Evolutionary conservation across 2,329 filamentous ascomycete genomes (phyloP).

Genomic region (Thermoascus crustaceus): DNA sequence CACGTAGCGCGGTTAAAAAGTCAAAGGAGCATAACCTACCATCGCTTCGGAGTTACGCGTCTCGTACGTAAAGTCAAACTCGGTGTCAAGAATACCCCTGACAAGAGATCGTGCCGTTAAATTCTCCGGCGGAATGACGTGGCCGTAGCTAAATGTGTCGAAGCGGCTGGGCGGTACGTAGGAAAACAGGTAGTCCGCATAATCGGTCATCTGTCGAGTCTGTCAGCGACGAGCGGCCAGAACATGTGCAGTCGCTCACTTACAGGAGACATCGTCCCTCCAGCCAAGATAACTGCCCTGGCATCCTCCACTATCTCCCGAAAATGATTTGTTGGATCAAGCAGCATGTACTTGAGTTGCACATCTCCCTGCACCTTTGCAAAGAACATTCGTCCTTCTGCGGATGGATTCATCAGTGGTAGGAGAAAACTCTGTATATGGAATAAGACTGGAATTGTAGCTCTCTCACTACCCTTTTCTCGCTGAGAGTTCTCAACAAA

Average conservation of each 20-base stretch:
- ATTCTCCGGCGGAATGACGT: constrained; percentile 79
- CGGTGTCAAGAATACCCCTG: constrained; percentile 37
- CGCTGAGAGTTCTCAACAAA: constrained; percentile 61
- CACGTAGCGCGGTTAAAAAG: background rate
- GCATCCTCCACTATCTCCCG: constrained; percentile 77
- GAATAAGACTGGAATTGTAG: constrained; percentile 48
- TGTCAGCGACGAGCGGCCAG: constrained; percentile 4
- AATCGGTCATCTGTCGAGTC: constrained; percentile 63
- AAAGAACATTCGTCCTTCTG: constrained; percentile 55
- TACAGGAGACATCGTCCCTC: constrained; percentile 91
- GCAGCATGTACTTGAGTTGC: constrained; percentile 71
- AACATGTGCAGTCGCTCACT: constrained; percentile 12
- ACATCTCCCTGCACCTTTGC: constrained; percentile 42
- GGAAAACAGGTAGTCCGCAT: constrained; percentile 76
- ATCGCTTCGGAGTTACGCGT: constrained; percentile 61
- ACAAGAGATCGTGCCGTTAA: constrained; percentile 68
- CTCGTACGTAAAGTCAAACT: constrained; percentile 84
- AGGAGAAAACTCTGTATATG: constrained; percentile 63
- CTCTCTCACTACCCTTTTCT: constrained; percentile 26
- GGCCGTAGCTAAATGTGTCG: constrained; percentile 80
- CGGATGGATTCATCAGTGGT: constrained; percentile 76
- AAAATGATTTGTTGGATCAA: constrained; percentile 89
- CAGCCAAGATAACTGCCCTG: constrained; percentile 79
- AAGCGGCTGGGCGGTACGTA: constrained; percentile 57
- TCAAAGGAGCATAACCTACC: constrained; percentile 25